Conservation (phyloP, 306 rosid species). For the Cercis canadensis region DNA sequence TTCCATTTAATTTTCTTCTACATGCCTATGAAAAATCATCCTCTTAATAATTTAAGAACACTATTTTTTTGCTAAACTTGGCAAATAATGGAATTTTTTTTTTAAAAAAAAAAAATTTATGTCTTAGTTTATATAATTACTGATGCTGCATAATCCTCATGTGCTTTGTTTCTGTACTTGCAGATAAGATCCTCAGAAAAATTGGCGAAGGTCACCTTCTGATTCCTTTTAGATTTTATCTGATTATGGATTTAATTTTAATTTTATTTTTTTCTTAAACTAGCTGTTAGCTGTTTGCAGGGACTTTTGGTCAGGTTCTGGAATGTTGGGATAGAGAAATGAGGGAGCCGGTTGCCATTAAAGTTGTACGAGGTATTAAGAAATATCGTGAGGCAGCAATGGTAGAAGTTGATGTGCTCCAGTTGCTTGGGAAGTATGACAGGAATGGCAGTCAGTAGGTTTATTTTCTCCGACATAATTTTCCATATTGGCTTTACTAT, state of each 20-base stretch:
- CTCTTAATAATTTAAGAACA: no score
- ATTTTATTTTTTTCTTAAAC: neutral
- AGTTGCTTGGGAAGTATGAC: conserved; percentile 70
- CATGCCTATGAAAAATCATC: neutral
- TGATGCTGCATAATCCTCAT: neutral
- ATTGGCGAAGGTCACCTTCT: conserved; percentile 63
- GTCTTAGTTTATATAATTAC: neutral
- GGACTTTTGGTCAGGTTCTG: conserved; percentile 81
- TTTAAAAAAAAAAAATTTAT: neutral
- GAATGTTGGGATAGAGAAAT: conserved; percentile 83
- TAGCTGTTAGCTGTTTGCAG: conserved; percentile 23
- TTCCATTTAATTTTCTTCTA: no score
- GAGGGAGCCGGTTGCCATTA: conserved; percentile 71
- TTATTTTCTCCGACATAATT: neutral
- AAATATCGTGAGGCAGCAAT: conserved; percentile 80
- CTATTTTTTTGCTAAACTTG: no score
- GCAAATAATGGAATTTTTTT: no score
- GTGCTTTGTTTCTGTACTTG: conserved; percentile 23
- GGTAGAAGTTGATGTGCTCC: conserved; percentile 78
- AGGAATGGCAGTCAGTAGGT: conserved; percentile 69
- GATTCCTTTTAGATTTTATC: conserved; percentile 9
- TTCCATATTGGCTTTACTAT: conserved; percentile 1
- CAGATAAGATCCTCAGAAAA: conserved; percentile 69
- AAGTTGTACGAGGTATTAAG: conserved; percentile 68
- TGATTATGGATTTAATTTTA: neutral